Conservation (phyloP, 1,284 basidiomycete genomes). For the Cryptococcus sp. region DNA sequence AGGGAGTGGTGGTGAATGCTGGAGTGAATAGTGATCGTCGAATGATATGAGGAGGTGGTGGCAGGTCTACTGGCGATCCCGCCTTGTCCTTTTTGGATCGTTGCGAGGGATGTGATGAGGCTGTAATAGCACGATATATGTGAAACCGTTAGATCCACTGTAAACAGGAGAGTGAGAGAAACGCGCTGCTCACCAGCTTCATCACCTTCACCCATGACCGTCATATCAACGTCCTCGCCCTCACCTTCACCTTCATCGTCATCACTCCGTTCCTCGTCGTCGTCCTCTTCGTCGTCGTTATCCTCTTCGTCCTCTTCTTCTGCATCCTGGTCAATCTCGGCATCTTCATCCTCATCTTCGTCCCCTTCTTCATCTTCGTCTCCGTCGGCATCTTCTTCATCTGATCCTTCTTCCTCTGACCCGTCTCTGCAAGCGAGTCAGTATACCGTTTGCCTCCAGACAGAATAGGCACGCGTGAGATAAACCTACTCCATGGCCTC, state of each 20-base stretch:
- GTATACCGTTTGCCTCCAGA: neutral
- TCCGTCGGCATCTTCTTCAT: conserved; percentile 22
- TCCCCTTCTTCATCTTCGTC: conserved; percentile 25
- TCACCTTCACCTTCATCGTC: conserved; percentile 31
- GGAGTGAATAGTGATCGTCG: conserved; percentile 42
- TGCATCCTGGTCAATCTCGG: conserved; percentile 24
- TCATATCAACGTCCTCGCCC: conserved; percentile 22
- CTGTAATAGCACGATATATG: neutral
- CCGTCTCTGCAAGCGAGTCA: conserved; percentile 17
- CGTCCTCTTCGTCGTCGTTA: conserved; percentile 28
- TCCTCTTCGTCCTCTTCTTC: conserved; percentile 32
- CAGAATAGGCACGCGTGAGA: neutral
- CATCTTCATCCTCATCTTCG: conserved; percentile 23
- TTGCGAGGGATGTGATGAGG: conserved; percentile 13
- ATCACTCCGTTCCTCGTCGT: conserved; percentile 30
- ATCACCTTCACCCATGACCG: conserved; percentile 21
- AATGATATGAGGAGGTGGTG: conserved; percentile 37
- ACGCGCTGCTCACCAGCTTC: conserved; percentile 8
- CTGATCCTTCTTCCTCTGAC: conserved; percentile 21
- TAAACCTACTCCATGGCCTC: conserved; percentile 15
- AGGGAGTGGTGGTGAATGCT: conserved; percentile 41
- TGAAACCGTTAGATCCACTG: neutral
- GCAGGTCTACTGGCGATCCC: conserved; percentile 6
- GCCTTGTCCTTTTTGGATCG: neutral
- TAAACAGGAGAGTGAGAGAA: neutral